Evolutionary conservation across 2,329 filamentous ascomycete genomes (phyloP).

Genomic region (Byssothecium circinans): DNA sequence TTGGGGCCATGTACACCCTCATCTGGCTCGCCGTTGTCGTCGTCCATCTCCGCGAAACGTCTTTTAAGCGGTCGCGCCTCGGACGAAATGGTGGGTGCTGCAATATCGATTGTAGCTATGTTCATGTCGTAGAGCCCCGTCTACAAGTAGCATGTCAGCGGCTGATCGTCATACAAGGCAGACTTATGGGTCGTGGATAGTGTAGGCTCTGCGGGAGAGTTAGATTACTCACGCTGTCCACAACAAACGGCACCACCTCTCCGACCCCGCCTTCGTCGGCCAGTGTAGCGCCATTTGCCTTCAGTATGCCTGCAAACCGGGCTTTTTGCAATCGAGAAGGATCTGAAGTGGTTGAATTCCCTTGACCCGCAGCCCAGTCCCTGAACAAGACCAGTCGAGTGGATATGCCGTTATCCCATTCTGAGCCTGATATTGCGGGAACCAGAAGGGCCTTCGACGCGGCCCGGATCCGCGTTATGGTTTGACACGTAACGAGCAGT

Average conservation of each 20-base stretch:
- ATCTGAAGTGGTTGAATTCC: slow-evolving; percentile 28
- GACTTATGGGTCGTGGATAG: slow-evolving; percentile 16
- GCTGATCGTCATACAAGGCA: slow-evolving; percentile 16
- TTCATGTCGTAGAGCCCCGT: slow-evolving; percentile 37
- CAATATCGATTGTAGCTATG: slow-evolving; percentile 34
- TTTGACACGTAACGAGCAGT: slow-evolving; percentile 76
- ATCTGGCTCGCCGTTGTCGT: slow-evolving; percentile 50
- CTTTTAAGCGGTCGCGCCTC: slow-evolving; percentile 58
- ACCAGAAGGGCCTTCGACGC: slow-evolving; percentile 69
- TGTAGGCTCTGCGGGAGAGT: slow-evolving; percentile 28
- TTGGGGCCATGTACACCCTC: slow-evolving; percentile 64
- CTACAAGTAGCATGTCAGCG: slow-evolving; percentile 28
- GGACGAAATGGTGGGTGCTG: slow-evolving; percentile 22
- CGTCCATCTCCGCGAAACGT: slow-evolving; percentile 57
- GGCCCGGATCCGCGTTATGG: slow-evolving; percentile 75
- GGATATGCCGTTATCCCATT: slow-evolving; percentile 79
- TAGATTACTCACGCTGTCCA: slow-evolving; percentile 49
- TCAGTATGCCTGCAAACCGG: slow-evolving; percentile 50
- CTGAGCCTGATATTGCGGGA: slow-evolving; percentile 71
- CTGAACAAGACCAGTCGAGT: slow-evolving; percentile 76
- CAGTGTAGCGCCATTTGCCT: slow-evolving; percentile 45
- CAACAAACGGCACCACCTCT: slow-evolving; percentile 54
- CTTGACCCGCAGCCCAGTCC: slow-evolving; percentile 58
- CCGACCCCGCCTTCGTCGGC: slow-evolving; percentile 48
- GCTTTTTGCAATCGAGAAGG: slow-evolving; percentile 34